A percentile compares a stretch with the other conserved stretches of the same genome.
These are phyloP conservation scores for Aspergillus bridgeri DNA, from an alignment of 495 filamentous ascomycete genomes.

Conservation along the genomic window DNA sequence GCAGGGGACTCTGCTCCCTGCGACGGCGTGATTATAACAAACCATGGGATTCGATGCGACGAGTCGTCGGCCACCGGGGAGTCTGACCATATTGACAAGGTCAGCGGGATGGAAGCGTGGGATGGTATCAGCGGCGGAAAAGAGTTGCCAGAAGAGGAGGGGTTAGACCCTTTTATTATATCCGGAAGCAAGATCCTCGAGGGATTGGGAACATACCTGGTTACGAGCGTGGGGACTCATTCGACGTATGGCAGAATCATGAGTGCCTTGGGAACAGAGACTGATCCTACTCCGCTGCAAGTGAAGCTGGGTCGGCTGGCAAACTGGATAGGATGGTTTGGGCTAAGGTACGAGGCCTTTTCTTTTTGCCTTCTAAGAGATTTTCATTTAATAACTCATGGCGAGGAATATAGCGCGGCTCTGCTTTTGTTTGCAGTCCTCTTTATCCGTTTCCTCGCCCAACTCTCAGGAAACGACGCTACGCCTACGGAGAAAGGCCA, in stretches of 20 bases:
- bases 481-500: conserved; percentile 54
- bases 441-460: conserved; percentile 58
- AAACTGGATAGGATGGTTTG: conserved; percentile 59
- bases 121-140: conserved; percentile 43
- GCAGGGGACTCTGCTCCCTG: conserved; percentile 58
- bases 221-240: conserved; percentile 58
- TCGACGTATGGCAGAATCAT: conserved; percentile 65
- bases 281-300: conserved; percentile 63
- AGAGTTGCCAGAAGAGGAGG: conserved; percentile 46
- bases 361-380: background rate
- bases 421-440: conserved; percentile 59
- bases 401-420: conserved; percentile 49
- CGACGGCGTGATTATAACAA: conserved; percentile 52
- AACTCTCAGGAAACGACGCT: conserved; percentile 45
- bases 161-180: conserved; percentile 53
- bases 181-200: conserved; percentile 56
- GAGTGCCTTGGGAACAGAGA: conserved; percentile 57
- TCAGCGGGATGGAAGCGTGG: conserved; percentile 44
- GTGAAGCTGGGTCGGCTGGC: conserved; percentile 59
- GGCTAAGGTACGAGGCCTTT: conserved; percentile 32
- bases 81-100: conserved; percentile 55
- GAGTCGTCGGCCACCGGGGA: conserved; percentile 58
- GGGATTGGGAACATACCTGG: conserved; percentile 53
- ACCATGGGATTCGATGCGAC: conserved; percentile 55
- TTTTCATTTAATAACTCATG: background rate